These are phyloP conservation scores for Glaciozyma antarctica DNA, from an alignment of 768 basidiomycete species.

Conservation along the genomic window DNA sequence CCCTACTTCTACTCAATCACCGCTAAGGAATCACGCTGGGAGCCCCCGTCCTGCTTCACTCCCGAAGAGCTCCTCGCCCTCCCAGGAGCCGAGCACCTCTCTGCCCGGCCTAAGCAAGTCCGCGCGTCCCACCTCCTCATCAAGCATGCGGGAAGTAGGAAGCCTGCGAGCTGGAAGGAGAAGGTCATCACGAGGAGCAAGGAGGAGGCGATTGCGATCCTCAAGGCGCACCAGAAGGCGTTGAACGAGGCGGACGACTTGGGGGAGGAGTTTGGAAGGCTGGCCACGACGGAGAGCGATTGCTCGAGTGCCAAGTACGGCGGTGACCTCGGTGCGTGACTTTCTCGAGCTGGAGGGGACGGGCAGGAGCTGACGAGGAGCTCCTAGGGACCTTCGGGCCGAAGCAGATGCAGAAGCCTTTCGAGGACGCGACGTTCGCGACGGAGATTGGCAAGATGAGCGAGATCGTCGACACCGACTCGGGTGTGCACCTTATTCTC, in stretches of 20 bases:
- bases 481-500: conserved; percentile 87
- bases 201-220: conserved; percentile 76
- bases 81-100: conserved; percentile 32
- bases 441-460: conserved; percentile 67
- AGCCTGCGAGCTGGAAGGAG: conserved; percentile 49
- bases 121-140: conserved; percentile 91
- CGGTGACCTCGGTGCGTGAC: conserved; percentile 60
- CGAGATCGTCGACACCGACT: conserved; percentile 73
- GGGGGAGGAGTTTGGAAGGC: conserved; percentile 56
- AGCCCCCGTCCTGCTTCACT: conserved; percentile 37
- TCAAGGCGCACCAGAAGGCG: conserved; percentile 54
- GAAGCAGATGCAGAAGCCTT: conserved; percentile 94
- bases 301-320: conserved; percentile 72
- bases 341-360: neutral
- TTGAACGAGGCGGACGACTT: conserved; percentile 48
- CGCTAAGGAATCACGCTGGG: conserved; percentile 70
- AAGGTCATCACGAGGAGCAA: conserved; percentile 70
- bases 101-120: conserved; percentile 47
- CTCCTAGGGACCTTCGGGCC: conserved; percentile 55
- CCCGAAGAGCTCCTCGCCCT: conserved; percentile 25
- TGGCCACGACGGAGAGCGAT: conserved; percentile 72
- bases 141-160: conserved; percentile 57
- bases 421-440: conserved; percentile 76
- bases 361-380: neutral
- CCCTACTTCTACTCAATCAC: conserved; percentile 81